Conservation (phyloP, 2,329 filamentous ascomycete genomes). For the Talaromyces sp. region DNA sequence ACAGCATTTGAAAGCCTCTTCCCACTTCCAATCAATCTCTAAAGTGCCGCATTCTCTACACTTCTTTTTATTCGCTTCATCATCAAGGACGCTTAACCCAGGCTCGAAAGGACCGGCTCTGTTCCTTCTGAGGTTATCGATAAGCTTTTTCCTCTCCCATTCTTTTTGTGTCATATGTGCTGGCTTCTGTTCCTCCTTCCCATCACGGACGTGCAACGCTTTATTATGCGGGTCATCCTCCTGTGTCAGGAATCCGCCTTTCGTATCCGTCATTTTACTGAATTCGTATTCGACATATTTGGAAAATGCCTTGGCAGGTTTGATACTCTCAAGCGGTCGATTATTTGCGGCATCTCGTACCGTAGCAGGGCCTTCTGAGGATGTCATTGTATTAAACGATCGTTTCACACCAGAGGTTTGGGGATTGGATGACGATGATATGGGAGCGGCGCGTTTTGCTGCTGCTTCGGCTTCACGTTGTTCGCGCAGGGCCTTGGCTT, state of each 20-base stretch:
- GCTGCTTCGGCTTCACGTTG: conserved; percentile 61
- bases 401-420: conserved; percentile 68
- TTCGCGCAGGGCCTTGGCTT: conserved; percentile 79
- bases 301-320: conserved; percentile 79
- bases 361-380: conserved; percentile 49
- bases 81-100: conserved; percentile 68
- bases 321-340: conserved; percentile 51
- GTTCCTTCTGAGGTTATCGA: conserved; percentile 66
- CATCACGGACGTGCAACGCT: conserved; percentile 57
- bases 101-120: conserved; percentile 85
- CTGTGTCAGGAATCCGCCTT: conserved; percentile 86
- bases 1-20: conserved; percentile 70
- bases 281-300: conserved; percentile 98
- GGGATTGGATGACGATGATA: conserved; percentile 22
- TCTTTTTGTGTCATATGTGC: conserved; percentile 84
- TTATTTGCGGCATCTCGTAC: conserved; percentile 61
- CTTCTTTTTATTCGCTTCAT: conserved; percentile 61
- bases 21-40: conserved; percentile 95
- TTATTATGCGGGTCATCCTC: conserved; percentile 90
- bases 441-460: conserved; percentile 8
- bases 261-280: conserved; percentile 95
- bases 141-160: conserved; percentile 80
- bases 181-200: conserved; percentile 62
- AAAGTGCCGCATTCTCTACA: conserved; percentile 78
- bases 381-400: conserved; percentile 60